A percentile compares a stretch with the other conserved stretches of the same genome.
Evolutionary conservation across 805 yeast species (phyloP).

Genomic region (Priceomyces melissophilus): DNA sequence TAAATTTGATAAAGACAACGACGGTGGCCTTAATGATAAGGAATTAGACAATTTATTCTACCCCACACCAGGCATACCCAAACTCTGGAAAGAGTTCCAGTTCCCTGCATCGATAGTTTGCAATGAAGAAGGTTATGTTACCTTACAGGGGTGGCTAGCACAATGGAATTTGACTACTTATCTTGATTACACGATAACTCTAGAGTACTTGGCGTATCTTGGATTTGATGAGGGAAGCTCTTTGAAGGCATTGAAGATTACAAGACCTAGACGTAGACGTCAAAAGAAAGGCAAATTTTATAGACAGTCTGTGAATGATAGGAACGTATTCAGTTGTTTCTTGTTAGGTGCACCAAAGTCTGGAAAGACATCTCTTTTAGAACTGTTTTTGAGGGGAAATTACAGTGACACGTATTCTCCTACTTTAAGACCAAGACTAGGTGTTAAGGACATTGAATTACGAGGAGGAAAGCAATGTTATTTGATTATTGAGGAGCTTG

Average conservation of each 20-base stretch:
- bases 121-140: constrained; percentile 84
- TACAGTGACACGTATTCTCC: constrained; percentile 74
- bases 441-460: constrained; percentile 88
- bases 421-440: constrained; percentile 74
- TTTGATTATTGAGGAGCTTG: constrained; percentile 83
- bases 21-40: constrained; percentile 81
- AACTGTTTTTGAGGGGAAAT: constrained; percentile 74
- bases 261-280: constrained; percentile 73
- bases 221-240: constrained; percentile 67
- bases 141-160: constrained; percentile 97
- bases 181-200: constrained; percentile 75
- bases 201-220: constrained; percentile 83
- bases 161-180: constrained; percentile 98
- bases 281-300: constrained; percentile 61
- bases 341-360: constrained; percentile 80
- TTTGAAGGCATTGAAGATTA: constrained; percentile 54
- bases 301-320: constrained; percentile 67
- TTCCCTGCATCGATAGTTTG: constrained; percentile 89
- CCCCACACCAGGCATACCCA: constrained; percentile 93
- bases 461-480: constrained; percentile 96
- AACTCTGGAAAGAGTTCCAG: constrained; percentile 76
- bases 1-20: constrained; percentile 89
- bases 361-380: constrained; percentile 84
- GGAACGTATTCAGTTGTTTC: constrained; percentile 90
- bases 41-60: constrained; percentile 70